These are phyloP conservation scores for Globisporangium takayamanum DNA, from an alignment of 352 stramenopile species.

Conservation along the genomic window DNA sequence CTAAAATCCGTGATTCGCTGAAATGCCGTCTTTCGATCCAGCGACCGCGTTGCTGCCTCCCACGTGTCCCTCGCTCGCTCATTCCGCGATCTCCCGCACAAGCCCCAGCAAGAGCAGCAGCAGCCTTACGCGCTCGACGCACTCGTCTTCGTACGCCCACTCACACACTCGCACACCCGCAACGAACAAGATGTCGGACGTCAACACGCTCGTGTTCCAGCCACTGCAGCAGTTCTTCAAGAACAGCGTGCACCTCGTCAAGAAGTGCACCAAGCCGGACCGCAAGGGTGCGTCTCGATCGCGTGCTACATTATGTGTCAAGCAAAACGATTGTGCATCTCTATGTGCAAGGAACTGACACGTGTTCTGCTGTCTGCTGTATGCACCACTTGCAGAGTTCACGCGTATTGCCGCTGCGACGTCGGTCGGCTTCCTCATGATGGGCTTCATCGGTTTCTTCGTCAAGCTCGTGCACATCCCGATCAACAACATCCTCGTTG, in stretches of 20 bases:
- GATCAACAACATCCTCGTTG: conserved; percentile 99
- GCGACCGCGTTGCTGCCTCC: background rate
- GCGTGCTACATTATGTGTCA: background rate
- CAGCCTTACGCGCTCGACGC: background rate
- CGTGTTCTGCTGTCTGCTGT: conserved; percentile 1
- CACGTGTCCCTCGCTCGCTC: conserved; percentile 12
- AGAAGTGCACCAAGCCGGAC: conserved; percentile 99
- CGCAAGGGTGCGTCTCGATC: conserved; percentile 84
- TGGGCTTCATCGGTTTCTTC: conserved; percentile 99
- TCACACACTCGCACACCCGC: background rate
- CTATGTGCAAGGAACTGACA: background rate
- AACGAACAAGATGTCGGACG: conserved; percentile 66
- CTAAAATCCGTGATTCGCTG: conserved; percentile 3
- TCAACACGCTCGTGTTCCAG: conserved; percentile 92
- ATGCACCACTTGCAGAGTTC: conserved; percentile 81
- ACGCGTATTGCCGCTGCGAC: conserved; percentile 92
- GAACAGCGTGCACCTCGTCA: conserved; percentile 96
- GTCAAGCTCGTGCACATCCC: conserved; percentile 99
- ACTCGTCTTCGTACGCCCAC: background rate
- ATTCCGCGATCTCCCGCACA: conserved; percentile 15
- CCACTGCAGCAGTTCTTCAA: conserved; percentile 96
- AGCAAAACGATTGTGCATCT: background rate
- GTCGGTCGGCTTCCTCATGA: conserved; percentile 97
- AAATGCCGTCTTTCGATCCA: background rate
- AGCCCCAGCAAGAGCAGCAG: conserved; percentile 3